phyloP scores from a whole-genome alignment of 768 basidiomycete species.

The Crepidotus variabilis region DNA sequence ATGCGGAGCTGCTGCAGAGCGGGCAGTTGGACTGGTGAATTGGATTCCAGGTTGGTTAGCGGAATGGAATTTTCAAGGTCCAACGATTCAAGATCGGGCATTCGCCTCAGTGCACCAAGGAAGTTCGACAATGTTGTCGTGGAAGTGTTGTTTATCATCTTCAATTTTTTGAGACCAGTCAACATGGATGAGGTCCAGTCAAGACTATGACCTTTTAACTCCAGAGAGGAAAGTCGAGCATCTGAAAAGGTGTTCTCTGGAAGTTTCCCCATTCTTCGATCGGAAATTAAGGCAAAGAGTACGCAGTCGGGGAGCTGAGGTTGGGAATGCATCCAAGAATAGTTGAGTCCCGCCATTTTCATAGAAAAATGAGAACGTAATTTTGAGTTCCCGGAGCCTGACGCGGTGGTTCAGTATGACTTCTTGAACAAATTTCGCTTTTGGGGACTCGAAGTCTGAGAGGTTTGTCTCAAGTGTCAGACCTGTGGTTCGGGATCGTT shows the following conservation, averaged over 20 bases:
- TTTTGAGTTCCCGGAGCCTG: not conserved
- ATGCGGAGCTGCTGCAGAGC: not conserved
- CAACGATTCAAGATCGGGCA: not conserved
- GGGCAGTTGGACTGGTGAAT: not conserved
- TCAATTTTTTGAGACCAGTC: not conserved
- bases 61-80: constrained; percentile 1
- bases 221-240: constrained; percentile 18
- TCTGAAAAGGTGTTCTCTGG: constrained; percentile 25
- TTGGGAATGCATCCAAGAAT: not conserved
- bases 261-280: not conserved
- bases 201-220: constrained; percentile 18
- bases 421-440: not conserved
- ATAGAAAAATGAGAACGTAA: not conserved
- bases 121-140: constrained; percentile 23
- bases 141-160: constrained; percentile 28
- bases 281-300: constrained; percentile 17
- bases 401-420: not conserved
- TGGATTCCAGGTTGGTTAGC: constrained; percentile 1
- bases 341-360: not conserved
- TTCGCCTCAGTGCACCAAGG: not conserved
- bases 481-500: not conserved
- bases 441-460: not conserved
- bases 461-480: not conserved
- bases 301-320: constrained; percentile 15
- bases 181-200: not conserved